Conservation (phyloP, 2,329 filamentous ascomycete species). For the Echinosphaeria canescens region DNA sequence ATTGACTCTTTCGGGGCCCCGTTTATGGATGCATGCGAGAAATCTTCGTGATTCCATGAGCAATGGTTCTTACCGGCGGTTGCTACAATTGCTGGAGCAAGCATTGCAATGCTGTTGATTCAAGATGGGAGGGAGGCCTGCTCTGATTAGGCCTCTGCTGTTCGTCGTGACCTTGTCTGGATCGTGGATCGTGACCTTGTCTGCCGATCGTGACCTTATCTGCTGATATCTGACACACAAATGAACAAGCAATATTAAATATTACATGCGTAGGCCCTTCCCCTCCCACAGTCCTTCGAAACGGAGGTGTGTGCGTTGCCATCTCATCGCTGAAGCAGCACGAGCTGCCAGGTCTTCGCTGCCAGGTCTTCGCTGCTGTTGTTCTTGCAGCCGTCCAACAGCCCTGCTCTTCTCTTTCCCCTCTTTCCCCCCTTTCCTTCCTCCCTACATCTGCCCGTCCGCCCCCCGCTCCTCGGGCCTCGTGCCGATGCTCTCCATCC, state of each 20-base stretch:
- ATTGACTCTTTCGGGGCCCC: slow-evolving; percentile 33
- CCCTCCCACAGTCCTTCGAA: too few species aligned
- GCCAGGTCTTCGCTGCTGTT: too few species aligned
- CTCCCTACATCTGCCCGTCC: background rate
- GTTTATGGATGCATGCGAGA: slow-evolving; percentile 54
- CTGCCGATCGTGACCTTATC: background rate
- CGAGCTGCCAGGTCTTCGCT: too few species aligned
- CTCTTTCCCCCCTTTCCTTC: background rate
- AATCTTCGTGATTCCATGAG: slow-evolving; percentile 30
- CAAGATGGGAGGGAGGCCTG: background rate
- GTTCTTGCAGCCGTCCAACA: background rate
- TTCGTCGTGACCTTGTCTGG: too few species aligned
- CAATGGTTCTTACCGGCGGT: slow-evolving; percentile 53
- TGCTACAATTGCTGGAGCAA: slow-evolving; percentile 27
- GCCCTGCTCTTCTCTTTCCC: slow-evolving; percentile 1
- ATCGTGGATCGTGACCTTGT: too few species aligned
- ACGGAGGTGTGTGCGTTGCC: too few species aligned
- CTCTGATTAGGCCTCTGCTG: background rate
- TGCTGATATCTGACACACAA: background rate
- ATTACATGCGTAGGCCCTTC: too few species aligned
- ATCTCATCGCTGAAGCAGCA: too few species aligned
- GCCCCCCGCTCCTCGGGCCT: slow-evolving; percentile 4
- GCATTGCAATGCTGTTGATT: background rate
- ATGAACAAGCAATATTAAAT: too few species aligned
- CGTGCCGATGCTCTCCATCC: slow-evolving; percentile 6